phyloP scores from a whole-genome alignment of 1,284 basidiomycete genomes.

The Mycosarcoma mackinlayi region DNA sequence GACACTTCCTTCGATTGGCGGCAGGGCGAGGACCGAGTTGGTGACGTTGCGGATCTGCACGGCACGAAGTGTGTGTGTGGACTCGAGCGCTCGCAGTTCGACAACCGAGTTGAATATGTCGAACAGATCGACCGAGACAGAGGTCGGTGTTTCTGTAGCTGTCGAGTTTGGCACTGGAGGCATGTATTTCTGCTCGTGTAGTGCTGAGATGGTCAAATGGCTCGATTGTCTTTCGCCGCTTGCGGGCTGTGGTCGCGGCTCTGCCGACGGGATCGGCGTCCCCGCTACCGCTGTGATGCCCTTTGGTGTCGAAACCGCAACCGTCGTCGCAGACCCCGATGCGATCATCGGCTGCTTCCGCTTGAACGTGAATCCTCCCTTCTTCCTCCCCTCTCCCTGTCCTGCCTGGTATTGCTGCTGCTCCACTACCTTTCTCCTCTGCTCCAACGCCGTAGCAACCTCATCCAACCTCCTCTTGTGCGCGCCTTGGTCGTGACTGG shows the following conservation, averaged over 20 bases:
- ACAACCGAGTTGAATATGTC: slow-evolving; percentile 17
- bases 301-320: neutral
- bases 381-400: neutral
- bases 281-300: neutral
- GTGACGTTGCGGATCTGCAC: slow-evolving; percentile 32
- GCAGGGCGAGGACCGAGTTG: slow-evolving; percentile 24
- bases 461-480: slow-evolving; percentile 31
- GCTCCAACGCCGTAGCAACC: slow-evolving; percentile 5
- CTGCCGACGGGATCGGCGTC: too few species aligned
- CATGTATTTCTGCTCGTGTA: slow-evolving; percentile 5
- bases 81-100: slow-evolving; percentile 22
- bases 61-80: slow-evolving; percentile 9
- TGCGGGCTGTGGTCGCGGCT: too few species aligned
- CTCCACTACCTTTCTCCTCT: slow-evolving; percentile 8
- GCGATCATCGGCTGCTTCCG: slow-evolving; percentile 9
- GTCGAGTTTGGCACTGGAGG: neutral
- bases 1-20: slow-evolving; percentile 33
- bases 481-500: slow-evolving; percentile 32
- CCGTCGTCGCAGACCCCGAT: neutral
- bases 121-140: slow-evolving; percentile 17
- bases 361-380: slow-evolving; percentile 28
- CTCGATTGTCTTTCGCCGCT: neutral
- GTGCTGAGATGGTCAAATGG: slow-evolving; percentile 13
- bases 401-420: neutral
- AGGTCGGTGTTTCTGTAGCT: neutral